These are phyloP conservation scores for Dendrocalamus latiflorus DNA, from an alignment of 202 grass and related monocot species.

Conservation along the genomic window DNA sequence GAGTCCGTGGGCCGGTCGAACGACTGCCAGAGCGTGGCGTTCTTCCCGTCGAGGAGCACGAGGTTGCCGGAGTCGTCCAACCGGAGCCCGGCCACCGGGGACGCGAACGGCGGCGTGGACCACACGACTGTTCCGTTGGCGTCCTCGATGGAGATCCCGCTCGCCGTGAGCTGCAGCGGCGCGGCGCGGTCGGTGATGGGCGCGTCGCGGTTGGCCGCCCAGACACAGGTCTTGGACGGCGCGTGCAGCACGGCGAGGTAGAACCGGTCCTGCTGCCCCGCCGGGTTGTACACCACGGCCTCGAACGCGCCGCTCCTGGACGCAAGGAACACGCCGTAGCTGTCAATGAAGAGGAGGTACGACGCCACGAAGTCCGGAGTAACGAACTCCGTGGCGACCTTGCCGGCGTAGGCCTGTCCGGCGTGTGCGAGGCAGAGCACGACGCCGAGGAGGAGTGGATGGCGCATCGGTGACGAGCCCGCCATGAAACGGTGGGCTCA, in stretches of 20 bases:
- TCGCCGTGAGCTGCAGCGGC: constrained; percentile 33
- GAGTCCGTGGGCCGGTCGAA: constrained; percentile 68
- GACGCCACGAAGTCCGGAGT: constrained; percentile 47
- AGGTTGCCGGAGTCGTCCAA: constrained; percentile 74
- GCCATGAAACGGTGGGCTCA: constrained; percentile 1
- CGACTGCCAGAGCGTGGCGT: constrained; percentile 80
- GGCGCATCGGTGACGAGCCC: constrained; percentile 22
- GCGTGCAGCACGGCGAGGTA: constrained; percentile 68
- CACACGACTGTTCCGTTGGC: constrained; percentile 51
- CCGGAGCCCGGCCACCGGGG: constrained; percentile 37
- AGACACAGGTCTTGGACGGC: constrained; percentile 51
- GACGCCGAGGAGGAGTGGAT: constrained; percentile 1
- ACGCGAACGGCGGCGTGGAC: constrained; percentile 51
- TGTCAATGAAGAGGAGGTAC: constrained; percentile 54
- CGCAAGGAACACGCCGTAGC: constrained; percentile 59
- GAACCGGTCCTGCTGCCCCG: constrained; percentile 26
- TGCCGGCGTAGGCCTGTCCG: neutral
- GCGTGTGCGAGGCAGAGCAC: neutral
- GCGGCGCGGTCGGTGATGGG: constrained; percentile 51
- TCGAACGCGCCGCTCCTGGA: constrained; percentile 55
- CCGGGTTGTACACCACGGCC: constrained; percentile 51
- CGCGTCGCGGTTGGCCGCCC: constrained; percentile 64
- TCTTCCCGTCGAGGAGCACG: constrained; percentile 51
- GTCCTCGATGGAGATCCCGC: constrained; percentile 29
- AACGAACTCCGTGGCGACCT: constrained; percentile 47